A percentile compares a stretch with the other conserved stretches of the same genome.
Conservation (phyloP, 176 grass and related monocot species). For the Avena atlantica region DNA sequence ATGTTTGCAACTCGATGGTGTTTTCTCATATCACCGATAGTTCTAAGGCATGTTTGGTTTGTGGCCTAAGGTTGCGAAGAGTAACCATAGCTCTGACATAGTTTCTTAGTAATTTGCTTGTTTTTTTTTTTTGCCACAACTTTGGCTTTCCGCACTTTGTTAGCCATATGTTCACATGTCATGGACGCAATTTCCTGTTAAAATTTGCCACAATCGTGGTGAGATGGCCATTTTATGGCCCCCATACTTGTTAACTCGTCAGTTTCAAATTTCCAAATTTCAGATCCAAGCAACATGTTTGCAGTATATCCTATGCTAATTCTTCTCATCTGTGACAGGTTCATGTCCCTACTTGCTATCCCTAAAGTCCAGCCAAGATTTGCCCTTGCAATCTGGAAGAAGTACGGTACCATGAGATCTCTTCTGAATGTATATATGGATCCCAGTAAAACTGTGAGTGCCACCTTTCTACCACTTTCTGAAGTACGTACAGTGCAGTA, state of each 20-base stretch:
- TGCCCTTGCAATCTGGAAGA: conserved; percentile 75
- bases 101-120: neutral
- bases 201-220: neutral
- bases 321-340: conserved; percentile 51
- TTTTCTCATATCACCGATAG: neutral
- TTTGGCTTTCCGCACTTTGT: neutral
- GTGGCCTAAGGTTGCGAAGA: neutral
- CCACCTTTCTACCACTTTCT: neutral
- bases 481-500: neutral
- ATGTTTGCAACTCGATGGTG: neutral
- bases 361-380: conserved; percentile 62
- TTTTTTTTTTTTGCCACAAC: neutral
- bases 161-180: neutral
- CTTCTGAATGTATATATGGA: conserved; percentile 91
- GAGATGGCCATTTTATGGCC: neutral
- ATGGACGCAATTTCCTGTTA: neutral
- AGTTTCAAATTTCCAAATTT: neutral
- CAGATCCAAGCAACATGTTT: neutral
- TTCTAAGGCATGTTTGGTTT: neutral
- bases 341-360: conserved; percentile 85
- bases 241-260: neutral
- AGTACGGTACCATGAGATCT: conserved; percentile 79
- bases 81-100: neutral
- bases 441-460: conserved; percentile 72
- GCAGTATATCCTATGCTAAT: neutral